Percentiles rank a stretch among this genome's conserved stretches.
These are phyloP conservation scores for Mortierella alpina DNA, from an alignment of 192 early-diverging fungal species.

Conservation along the genomic window DNA sequence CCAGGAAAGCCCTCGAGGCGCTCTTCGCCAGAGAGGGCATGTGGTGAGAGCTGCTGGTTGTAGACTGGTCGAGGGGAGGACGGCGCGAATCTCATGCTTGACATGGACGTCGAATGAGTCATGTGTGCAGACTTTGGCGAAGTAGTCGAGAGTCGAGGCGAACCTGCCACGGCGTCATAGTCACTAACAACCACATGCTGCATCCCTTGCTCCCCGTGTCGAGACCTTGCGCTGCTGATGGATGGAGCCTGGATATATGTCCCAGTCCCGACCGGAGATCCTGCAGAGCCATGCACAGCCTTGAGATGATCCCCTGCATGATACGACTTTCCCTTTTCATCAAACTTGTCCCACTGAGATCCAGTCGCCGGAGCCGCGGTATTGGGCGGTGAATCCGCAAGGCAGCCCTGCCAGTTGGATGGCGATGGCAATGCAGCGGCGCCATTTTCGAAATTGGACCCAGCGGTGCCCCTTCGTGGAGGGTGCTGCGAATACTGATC, in stretches of 20 bases:
- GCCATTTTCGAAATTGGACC: conserved; percentile 25
- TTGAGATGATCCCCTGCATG: neutral
- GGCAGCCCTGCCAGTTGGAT: conserved; percentile 31
- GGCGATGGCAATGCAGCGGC: conserved; percentile 15
- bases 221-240: too few species aligned
- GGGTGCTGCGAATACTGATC: conserved; percentile 1
- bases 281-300: too few species aligned
- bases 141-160: too few species aligned
- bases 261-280: too few species aligned
- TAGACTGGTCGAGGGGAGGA: conserved; percentile 1
- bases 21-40: neutral
- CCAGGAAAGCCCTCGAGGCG: too few species aligned
- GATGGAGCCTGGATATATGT: too few species aligned
- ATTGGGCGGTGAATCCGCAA: conserved; percentile 14
- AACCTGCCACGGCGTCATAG: too few species aligned
- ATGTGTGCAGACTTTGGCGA: neutral
- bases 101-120: conserved; percentile 2
- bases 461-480: conserved; percentile 15
- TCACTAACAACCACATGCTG: too few species aligned
- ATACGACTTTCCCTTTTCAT: conserved; percentile 9
- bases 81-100: conserved; percentile 13
- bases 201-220: too few species aligned
- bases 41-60: neutral
- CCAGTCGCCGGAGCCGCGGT: conserved; percentile 4
- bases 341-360: conserved; percentile 18